Base-by-base conservation (phyloP, 257 asterid species). In the Misopates orontium region DNA sequence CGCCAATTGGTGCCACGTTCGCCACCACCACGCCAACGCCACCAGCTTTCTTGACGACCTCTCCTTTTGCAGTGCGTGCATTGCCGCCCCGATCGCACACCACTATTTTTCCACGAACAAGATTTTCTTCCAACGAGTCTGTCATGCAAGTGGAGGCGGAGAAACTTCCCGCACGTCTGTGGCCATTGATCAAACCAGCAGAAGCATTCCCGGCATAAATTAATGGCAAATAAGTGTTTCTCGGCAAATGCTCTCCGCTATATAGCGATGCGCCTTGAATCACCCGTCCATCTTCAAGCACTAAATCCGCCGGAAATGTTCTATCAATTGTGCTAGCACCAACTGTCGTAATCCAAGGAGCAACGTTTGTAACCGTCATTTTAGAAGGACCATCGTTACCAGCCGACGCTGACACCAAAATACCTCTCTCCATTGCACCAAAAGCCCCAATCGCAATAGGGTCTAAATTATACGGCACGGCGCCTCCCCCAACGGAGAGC, bases 291-390 rank as follows among this genome's bases (percentile, higher is more conserved):
- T 89, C 80, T 40, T 44, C 84, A 0, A 91, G 85, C 54, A 85
- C 40, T 0, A 91, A 66, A 70, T 85, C 87, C 1, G 96, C 96
- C 0, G 86, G 89, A 31, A 91, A 91, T n/a, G 28, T 81, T 19
- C 98, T 56, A 49, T 91, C 98, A 0, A 91, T 89, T 0, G 98
- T 91, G 76, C 98, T 75, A 0, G 98, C 98, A 0, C 98, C 98
- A 7, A 91, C 91, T 0, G 89, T 89, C 0, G 93, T 89, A 51
- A 91, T 81, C 98, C 98, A 91, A 0, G 98, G 96, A 2, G 96
- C 88, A 4, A 85, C 85, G 54, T 91, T 91, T 3, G 92, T 88
- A 15, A 88, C 96, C 0, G 90, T 81, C 86, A 72, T 76, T 51
- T 64, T 53, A n/a, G 62, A 50, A 0, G 98, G 96, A 0, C 98